These are phyloP conservation scores for Cyberlindnera americana DNA, from an alignment of 805 yeast species.

Conservation along the genomic window DNA sequence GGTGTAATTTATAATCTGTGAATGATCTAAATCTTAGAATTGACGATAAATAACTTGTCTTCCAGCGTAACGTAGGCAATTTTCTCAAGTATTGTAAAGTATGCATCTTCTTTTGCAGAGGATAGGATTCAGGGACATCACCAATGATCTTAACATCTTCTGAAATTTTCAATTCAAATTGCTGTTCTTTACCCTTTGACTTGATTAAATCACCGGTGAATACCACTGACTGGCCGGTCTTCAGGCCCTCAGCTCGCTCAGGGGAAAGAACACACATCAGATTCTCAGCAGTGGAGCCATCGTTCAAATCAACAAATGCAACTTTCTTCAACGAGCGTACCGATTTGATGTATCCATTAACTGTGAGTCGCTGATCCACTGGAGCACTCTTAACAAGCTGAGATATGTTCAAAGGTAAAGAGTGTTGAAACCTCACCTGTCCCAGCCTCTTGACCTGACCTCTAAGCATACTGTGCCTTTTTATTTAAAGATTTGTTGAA, in stretches of 20 bases:
- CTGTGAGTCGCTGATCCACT: slow-evolving; percentile 35
- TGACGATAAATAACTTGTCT: slow-evolving; percentile 61
- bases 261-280: slow-evolving; percentile 54
- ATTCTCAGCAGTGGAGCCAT: slow-evolving; percentile 61
- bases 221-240: slow-evolving; percentile 46
- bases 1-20: slow-evolving; percentile 49
- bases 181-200: slow-evolving; percentile 50
- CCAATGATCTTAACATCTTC: slow-evolving; percentile 52
- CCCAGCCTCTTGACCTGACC: neutral
- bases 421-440: slow-evolving; percentile 6
- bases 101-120: slow-evolving; percentile 79
- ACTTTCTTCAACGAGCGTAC: slow-evolving; percentile 70
- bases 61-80: slow-evolving; percentile 75
- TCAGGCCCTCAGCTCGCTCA: slow-evolving; percentile 29
- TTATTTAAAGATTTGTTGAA: too few relatives aligned
- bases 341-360: slow-evolving; percentile 74
- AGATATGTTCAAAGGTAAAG: slow-evolving; percentile 11
- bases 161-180: slow-evolving; percentile 44
- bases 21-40: slow-evolving; percentile 70
- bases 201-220: slow-evolving; percentile 41
- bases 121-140: slow-evolving; percentile 58
- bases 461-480: neutral
- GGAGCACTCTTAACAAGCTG: slow-evolving; percentile 23
- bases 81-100: slow-evolving; percentile 63
- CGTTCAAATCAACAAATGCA: slow-evolving; percentile 75